Evolutionary conservation across 2,329 filamentous ascomycete species (phyloP).

Genomic region (Pezicula radicicola): DNA sequence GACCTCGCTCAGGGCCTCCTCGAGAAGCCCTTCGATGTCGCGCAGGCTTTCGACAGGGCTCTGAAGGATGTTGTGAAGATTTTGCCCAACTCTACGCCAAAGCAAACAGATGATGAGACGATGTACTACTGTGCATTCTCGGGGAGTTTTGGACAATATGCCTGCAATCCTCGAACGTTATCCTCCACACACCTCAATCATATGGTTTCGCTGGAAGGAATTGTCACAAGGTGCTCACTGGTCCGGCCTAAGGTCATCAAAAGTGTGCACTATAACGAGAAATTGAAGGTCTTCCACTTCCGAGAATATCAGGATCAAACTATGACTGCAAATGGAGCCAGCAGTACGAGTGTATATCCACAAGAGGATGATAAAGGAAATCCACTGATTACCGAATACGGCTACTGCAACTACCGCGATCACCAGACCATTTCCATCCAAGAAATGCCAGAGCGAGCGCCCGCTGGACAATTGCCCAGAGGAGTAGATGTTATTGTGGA

Average conservation of each 20-base stretch:
- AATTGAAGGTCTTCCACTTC: conserved; percentile 80
- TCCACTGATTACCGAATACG: conserved; percentile 90
- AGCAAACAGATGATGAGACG: conserved; percentile 74
- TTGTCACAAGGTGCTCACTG: conserved; percentile 92
- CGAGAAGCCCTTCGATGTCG: conserved; percentile 83
- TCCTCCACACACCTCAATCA: conserved; percentile 87
- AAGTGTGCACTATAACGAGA: conserved; percentile 95
- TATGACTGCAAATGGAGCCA: conserved; percentile 84
- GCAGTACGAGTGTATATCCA: conserved; percentile 89
- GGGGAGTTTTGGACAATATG: conserved; percentile 90
- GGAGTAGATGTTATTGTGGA: conserved; percentile 96
- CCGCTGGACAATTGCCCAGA: conserved; percentile 89
- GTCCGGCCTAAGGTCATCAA: conserved; percentile 97
- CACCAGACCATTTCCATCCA: conserved; percentile 98
- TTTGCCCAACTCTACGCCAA: conserved; percentile 69
- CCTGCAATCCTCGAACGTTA: conserved; percentile 91
- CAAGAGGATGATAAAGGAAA: conserved; percentile 93
- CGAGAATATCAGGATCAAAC: conserved; percentile 95
- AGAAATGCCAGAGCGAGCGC: conserved; percentile 97
- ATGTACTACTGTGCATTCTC: conserved; percentile 97
- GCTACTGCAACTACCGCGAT: conserved; percentile 91
- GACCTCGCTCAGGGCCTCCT: conserved; percentile 79
- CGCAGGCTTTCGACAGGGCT: conserved; percentile 83
- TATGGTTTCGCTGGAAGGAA: conserved; percentile 96
- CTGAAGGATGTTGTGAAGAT: conserved; percentile 86